Evolutionary conservation across 108 stramenopile species (phyloP).

Genomic region (Skeletonema marinoi): DNA sequence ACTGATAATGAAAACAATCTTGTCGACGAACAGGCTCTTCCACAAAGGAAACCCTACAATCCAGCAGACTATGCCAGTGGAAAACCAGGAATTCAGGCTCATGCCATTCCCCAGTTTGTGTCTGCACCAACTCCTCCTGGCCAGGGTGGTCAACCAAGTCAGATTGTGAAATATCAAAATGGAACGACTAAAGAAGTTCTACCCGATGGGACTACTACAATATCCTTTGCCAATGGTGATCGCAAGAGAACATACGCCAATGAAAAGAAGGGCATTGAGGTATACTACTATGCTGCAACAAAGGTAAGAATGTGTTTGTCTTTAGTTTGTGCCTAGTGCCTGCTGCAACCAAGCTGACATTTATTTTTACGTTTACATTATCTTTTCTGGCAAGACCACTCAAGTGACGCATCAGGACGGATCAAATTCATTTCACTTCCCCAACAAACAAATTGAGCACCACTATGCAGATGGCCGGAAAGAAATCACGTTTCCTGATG

Average conservation of each 20-base stretch:
- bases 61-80: slow-evolving; percentile 36
- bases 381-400: slow-evolving; percentile 29
- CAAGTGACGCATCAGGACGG: slow-evolving; percentile 60
- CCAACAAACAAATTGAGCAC: slow-evolving; percentile 54
- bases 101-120: slow-evolving; percentile 18
- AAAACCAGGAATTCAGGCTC: not conserved
- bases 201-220: slow-evolving; percentile 58
- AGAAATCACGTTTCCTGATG: slow-evolving; percentile 55
- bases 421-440: slow-evolving; percentile 52
- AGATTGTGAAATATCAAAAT: slow-evolving; percentile 47
- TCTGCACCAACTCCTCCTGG: slow-evolving; percentile 6
- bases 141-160: slow-evolving; percentile 13
- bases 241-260: slow-evolving; percentile 57
- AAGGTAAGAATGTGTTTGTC: slow-evolving; percentile 27
- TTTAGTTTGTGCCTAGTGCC: not conserved
- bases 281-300: slow-evolving; percentile 77
- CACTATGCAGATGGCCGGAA: slow-evolving; percentile 49
- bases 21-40: slow-evolving; percentile 4
- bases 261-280: slow-evolving; percentile 49
- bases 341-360: no score
- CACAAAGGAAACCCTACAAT: slow-evolving; percentile 45
- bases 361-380: not conserved
- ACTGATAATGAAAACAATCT: slow-evolving; percentile 16
- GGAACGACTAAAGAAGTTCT: slow-evolving; percentile 60
- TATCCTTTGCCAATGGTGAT: slow-evolving; percentile 78